Base-by-base conservation (phyloP, 176 grass and related monocot genomes). In the Oryza glumipatula region DNA sequence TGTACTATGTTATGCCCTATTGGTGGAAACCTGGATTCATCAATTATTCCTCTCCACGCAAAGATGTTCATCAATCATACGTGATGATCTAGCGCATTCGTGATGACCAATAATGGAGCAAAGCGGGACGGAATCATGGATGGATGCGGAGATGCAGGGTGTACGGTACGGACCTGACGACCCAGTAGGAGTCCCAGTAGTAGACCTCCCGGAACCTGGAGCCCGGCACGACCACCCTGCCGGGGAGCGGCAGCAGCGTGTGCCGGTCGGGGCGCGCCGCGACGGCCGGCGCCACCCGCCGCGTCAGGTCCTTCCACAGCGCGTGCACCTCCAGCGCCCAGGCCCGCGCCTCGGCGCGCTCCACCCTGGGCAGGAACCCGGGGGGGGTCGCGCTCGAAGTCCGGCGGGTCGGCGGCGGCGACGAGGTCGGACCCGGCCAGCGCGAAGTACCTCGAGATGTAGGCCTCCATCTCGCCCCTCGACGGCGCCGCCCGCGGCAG, bases 171-270 rank as follows among this genome's bases (percentile, higher is more conserved):
- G 35, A 99, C 96, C 96, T 99, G 70, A 96, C 46, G 75, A 85
- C 41, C 96, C 96, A 99, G 72, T 96, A 99, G 68, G 96, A 94
- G 56, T 99, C 94, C 94, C 96, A 99, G 79, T 99, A 99, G 88
- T 99, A 99, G 82, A 99, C 91, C 86, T 99, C 96, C 49, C 88
- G 80, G 72, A 96, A 99, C 82, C 96, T 79, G 41, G 96, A 86
- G 0, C 96, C 96, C 7, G 96, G 96, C 49, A 96, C 74, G 63
- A 99, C 85, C 63, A 82, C 88, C 45, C 75, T 41, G 12, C 72
- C 68, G 3, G 89, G 91, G n/a, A 99, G 83, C 72, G 94, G 87
- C 68, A 99, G 91, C 75, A 99, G 80, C 45, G 94, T 99, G 77
- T 99, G 96, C 14, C 58, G 22, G 26, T 88, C 96, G 24, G 94